Conservation (phyloP, 257 asterid species). For the Mitragyna speciosa region DNA sequence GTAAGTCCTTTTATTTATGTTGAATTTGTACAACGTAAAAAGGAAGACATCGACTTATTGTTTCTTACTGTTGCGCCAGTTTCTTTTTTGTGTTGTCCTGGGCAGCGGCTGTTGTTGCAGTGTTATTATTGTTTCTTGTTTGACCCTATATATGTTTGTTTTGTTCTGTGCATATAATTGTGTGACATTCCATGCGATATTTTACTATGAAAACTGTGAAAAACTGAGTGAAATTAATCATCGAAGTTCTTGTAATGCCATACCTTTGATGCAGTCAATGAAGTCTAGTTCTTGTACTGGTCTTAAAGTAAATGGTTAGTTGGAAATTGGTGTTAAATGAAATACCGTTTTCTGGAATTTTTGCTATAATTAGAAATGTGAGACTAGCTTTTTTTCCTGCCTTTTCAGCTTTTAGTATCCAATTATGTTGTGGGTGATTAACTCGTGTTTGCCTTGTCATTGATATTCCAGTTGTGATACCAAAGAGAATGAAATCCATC, state of each 20-base stretch:
- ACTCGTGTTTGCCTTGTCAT: constrained; percentile 18
- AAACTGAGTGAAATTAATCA: background rate
- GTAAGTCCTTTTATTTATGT: constrained; percentile 44
- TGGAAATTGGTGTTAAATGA: background rate
- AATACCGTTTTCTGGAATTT: background rate
- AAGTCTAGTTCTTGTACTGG: background rate
- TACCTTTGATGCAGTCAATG: background rate
- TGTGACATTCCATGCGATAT: background rate
- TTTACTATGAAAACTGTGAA: background rate
- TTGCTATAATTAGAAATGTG: background rate
- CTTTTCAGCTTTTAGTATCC: background rate
- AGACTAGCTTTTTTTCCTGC: background rate
- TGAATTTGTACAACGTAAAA: background rate
- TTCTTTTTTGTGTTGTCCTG: background rate
- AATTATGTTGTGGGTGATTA: background rate
- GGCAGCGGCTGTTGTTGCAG: background rate
- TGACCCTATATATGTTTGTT: background rate
- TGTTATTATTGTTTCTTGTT: background rate
- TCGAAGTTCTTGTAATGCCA: background rate
- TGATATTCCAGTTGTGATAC: constrained; percentile 63
- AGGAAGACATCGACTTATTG: background rate
- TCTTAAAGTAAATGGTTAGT: background rate
- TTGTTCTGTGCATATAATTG: background rate
- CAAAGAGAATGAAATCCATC: constrained; percentile 75
- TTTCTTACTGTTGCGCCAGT: background rate